Evolutionary conservation across 805 yeast genomes (phyloP).

Genomic region (Saccharomycopsis sp.): DNA sequence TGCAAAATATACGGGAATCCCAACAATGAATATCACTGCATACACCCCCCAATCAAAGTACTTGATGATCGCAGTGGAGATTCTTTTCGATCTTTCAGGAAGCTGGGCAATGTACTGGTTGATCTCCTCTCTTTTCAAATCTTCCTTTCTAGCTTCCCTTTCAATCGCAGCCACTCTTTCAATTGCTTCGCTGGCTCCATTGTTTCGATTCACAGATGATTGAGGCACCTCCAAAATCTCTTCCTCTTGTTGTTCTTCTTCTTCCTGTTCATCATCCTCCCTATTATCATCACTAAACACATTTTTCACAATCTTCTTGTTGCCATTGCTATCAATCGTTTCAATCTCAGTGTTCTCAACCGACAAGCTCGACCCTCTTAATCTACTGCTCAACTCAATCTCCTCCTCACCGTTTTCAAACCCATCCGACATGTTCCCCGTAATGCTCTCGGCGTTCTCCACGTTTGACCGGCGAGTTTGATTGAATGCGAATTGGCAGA

Average conservation of each 20-base stretch:
- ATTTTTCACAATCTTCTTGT: too few species aligned
- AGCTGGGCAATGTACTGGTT: constrained; percentile 16
- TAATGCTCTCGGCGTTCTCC: constrained; percentile 25
- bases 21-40: constrained; percentile 37
- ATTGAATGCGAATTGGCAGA: constrained; percentile 29
- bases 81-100: constrained; percentile 23
- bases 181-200: neutral
- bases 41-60: constrained; percentile 52
- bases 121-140: constrained; percentile 15
- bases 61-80: constrained; percentile 32
- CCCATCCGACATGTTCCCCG: constrained; percentile 3
- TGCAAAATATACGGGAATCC: constrained; percentile 53
- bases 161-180: constrained; percentile 8
- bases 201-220: neutral
- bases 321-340: too few species aligned
- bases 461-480: constrained; percentile 22
- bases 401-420: constrained; percentile 1
- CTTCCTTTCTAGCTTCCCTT: constrained; percentile 15
- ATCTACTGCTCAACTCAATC: constrained; percentile 13
- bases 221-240: constrained; percentile 1
- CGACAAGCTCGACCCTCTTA: constrained; percentile 9
- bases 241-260: too few species aligned
- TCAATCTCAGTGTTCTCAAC: neutral
- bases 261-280: too few species aligned
- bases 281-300: too few species aligned